Base-by-base conservation (phyloP, 2,329 filamentous ascomycete species). In the Diplodia seriata region DNA sequence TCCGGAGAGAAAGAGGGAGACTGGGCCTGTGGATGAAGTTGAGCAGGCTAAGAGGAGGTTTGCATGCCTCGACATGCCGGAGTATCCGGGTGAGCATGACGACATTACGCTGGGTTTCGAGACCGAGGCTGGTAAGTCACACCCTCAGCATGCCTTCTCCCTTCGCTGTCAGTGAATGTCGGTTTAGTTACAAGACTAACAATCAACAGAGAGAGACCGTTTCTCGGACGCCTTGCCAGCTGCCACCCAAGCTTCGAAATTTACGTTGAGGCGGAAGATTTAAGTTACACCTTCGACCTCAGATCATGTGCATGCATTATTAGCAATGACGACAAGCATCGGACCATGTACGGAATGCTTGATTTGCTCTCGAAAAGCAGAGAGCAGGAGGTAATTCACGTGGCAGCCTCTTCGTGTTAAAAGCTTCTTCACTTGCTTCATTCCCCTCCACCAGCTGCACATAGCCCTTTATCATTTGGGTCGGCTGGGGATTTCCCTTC, bases 61-160 rank as follows among this genome's bases (percentile, higher is more conserved):
- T 81, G 85, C 97, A 49, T 95, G 92, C 76, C 80, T 97, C 68
- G 94, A 97, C 78, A 87, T 93, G 78, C 90, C 93, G 20, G 93
- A 97, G 73, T 91, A 96, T 78, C 92, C 93, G 0, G 92, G 92
- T 62, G 94, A 97, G 81, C 93, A 97, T 79, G 94, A 97, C 77
- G 94, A 97, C 81, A 92, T 97, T 72, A 87, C 90, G 12, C 89
- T 97, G 74, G 80, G 90, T 69, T 97, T 97, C 82, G 93, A 97
- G 71, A 89, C 85, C 55, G 90, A 92, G 76, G 83, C 85, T 74
- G 90, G 91, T 93, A 80, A 83, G 90, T 84, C 54, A 56, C n/a
- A 54, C 38, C 53, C 36, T 38, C 36, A 38, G 11, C 36, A 3
- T 38, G 8, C 7, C 36, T 31, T 18, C 33, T 38, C 23, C 26